Percentiles rank a stretch among this genome's conserved stretches.
Conservation (phyloP, 257 asterid species). For the Ballota nigra region DNA sequence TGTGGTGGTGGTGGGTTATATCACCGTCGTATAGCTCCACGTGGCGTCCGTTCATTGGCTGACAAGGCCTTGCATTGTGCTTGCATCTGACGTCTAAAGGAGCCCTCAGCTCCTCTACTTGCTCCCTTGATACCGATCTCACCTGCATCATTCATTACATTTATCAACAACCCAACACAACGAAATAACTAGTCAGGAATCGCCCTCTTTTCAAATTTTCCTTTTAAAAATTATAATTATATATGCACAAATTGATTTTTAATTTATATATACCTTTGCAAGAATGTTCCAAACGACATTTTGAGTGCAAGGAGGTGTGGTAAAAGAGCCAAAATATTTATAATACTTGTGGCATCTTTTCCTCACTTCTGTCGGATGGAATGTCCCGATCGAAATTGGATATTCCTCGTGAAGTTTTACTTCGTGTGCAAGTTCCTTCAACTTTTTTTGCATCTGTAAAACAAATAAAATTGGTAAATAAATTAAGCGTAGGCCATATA, state of each 20-base stretch:
- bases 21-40: conserved; percentile 46
- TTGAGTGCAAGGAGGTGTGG: conserved; percentile 82
- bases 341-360: conserved; percentile 53
- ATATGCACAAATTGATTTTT: too few species aligned
- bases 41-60: conserved; percentile 59
- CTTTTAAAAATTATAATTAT: too few species aligned
- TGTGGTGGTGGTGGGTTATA: not conserved
- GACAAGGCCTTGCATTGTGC: conserved; percentile 62
- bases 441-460: conserved; percentile 45
- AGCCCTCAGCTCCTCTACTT: conserved; percentile 52
- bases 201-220: too few species aligned
- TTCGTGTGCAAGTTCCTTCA: conserved; percentile 37
- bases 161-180: too few species aligned
- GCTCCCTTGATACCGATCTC: conserved; percentile 49
- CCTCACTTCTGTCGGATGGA: conserved; percentile 53
- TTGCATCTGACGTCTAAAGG: conserved; percentile 54
- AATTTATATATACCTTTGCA: conserved; percentile 46
- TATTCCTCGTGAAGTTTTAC: conserved; percentile 25
- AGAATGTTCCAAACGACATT: conserved; percentile 62
- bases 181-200: too few species aligned
- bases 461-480: not conserved
- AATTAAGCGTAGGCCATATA: too few species aligned
- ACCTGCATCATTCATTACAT: conserved; percentile 34
- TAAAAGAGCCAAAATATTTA: conserved; percentile 65
- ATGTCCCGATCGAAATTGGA: conserved; percentile 37